These are phyloP conservation scores for Albizia julibrissin DNA, from an alignment of 306 rosid genomes.

Conservation along the genomic window DNA sequence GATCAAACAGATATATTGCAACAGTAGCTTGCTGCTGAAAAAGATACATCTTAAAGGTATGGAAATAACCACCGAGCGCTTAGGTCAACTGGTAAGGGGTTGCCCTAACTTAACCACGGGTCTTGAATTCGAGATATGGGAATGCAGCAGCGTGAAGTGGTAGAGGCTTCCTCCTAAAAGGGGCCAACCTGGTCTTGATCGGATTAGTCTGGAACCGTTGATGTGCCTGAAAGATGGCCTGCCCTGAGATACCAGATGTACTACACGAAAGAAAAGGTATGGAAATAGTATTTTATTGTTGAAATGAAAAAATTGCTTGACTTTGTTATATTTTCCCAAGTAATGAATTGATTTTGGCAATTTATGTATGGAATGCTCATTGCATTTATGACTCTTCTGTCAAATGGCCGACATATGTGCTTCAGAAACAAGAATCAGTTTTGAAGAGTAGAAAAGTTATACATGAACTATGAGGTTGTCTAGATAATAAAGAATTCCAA, in stretches of 20 bases:
- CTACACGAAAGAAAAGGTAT: no score
- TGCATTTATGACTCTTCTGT: conserved; percentile 9
- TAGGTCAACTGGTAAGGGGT: no score
- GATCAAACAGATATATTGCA: conserved; percentile 54
- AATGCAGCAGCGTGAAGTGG: no score
- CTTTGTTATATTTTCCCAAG: neutral
- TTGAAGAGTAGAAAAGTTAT: conserved; percentile 13
- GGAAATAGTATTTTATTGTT: neutral
- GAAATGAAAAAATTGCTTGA: neutral
- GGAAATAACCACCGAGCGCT: neutral
- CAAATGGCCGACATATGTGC: conserved; percentile 33
- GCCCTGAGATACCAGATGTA: no score
- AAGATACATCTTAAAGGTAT: conserved; percentile 63
- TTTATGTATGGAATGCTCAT: conserved; percentile 6
- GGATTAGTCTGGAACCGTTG: no score
- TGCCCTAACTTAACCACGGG: no score
- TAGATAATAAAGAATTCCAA: conserved; percentile 69
- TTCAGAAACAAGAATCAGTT: no score
- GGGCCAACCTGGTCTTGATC: no score
- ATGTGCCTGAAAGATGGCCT: no score
- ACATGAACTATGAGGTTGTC: conserved; percentile 53
- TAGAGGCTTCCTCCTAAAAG: no score
- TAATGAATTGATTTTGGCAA: neutral
- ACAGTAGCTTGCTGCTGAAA: conserved; percentile 32
- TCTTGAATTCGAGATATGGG: no score